Conservation (phyloP, 257 asterid species). For the Paraleonurus japonicus region DNA sequence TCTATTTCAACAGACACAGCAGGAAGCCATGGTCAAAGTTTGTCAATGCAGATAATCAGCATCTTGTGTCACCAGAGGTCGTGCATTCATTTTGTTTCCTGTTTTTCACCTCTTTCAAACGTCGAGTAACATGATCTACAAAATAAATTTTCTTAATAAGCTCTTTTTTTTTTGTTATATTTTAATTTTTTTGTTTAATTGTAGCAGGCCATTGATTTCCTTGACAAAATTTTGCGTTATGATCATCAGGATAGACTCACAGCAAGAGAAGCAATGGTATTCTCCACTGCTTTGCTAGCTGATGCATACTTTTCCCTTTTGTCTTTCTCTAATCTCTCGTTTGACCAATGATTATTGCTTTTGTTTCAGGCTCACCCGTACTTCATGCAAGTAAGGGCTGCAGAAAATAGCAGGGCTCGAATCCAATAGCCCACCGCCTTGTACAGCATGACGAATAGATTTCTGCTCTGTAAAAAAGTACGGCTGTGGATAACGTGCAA, state of each 20-base stretch:
- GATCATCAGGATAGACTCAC: conserved; percentile 96
- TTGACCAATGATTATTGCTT: not conserved
- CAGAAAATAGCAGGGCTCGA: conserved; percentile 48
- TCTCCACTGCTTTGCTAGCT: not conserved
- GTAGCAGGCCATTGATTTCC: conserved; percentile 65
- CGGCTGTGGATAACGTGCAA: not conserved
- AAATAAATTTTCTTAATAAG: not conserved
- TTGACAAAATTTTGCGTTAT: conserved; percentile 89
- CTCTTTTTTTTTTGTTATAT: not conserved
- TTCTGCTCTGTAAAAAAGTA: conserved; percentile 23
- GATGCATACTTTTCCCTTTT: not conserved
- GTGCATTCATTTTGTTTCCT: not conserved
- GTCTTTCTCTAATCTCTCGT: not conserved
- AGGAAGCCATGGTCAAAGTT: conserved; percentile 95
- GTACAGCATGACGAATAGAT: not conserved
- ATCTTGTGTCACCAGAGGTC: conserved; percentile 91
- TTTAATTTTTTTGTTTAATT: conserved; percentile 5
- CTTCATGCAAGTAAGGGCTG: conserved; percentile 53
- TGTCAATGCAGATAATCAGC: conserved; percentile 78
- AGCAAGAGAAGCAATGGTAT: conserved; percentile 93
- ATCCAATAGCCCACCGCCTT: conserved; percentile 31
- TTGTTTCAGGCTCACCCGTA: conserved; percentile 42
- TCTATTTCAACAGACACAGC: conserved; percentile 63
- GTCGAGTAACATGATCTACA: not conserved
- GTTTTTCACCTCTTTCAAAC: not conserved